These are phyloP conservation scores for Miamiensis avidus DNA, from an alignment of 169 alveolate species.

Conservation along the genomic window DNA sequence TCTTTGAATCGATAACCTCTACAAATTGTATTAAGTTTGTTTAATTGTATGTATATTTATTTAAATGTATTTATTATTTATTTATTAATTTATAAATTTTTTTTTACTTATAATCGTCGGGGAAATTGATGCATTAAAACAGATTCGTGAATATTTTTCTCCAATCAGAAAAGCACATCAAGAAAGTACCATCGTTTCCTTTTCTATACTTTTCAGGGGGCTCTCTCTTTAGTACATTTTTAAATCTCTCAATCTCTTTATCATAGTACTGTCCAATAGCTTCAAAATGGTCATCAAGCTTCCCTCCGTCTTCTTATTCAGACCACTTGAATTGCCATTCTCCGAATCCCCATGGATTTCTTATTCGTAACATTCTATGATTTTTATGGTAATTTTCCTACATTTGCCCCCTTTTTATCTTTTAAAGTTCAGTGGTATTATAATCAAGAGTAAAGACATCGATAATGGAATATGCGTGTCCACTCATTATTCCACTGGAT, in stretches of 20 bases:
- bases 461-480: conserved; percentile 40
- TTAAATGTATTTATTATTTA: conserved; percentile 36
- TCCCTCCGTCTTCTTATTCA: conserved; percentile 61
- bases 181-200: conserved; percentile 86
- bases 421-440: background rate
- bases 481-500: conserved; percentile 29
- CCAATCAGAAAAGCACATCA: conserved; percentile 82
- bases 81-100: conserved; percentile 55
- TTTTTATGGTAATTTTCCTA: conserved; percentile 24
- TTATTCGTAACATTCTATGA: conserved; percentile 76
- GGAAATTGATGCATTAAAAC: conserved; percentile 77
- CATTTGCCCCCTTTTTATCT: background rate
- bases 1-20: conserved; percentile 61
- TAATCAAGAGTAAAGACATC: conserved; percentile 1
- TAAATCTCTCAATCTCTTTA: conserved; percentile 50
- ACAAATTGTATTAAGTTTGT: conserved; percentile 26
- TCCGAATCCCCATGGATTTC: conserved; percentile 90
- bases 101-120: conserved; percentile 34
- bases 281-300: conserved; percentile 48
- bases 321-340: conserved; percentile 90
- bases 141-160: conserved; percentile 73
- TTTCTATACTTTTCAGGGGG: conserved; percentile 37
- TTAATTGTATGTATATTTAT: background rate
- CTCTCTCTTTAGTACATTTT: conserved; percentile 8
- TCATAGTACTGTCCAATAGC: conserved; percentile 46